Base-by-base conservation (phyloP, 2,329 filamentous ascomycete genomes). In the Paecilomyces dactylethromorphus region DNA sequence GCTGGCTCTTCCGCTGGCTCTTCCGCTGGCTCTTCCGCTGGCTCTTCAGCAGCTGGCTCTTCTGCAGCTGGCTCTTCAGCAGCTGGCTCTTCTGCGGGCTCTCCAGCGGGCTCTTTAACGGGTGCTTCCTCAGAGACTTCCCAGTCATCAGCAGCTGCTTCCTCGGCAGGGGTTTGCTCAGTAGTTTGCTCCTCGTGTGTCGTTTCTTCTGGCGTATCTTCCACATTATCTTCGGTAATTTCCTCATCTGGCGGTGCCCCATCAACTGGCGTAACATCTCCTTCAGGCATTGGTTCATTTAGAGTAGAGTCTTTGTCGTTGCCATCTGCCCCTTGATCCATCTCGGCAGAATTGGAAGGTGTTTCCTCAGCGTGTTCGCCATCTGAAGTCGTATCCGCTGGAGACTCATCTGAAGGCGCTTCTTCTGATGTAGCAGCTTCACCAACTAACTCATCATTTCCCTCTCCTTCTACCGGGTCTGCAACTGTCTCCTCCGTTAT, bases 11-110 rank as follows among this genome's bases (percentile, higher is more conserved):
- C n/a, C n/a, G n/a, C n/a, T n/a, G n/a, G n/a, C n/a, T n/a, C n/a
- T n/a, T n/a, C 11, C n/a, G 31, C 13, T 13, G 51, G 31, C 39
- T 63, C 56, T 0, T 60, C 57, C 13, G 52, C 10, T 13, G 45
- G 13, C 13, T 63, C 62, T 45, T 62, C 65, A 21, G 60, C 31
- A 29, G 51, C 56, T 31, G 24, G 54, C 53, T 57, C 62, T 12
- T 66, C 62, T 3, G 45, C 58, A 21, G 59, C 22, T 24, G 39
- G 50, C 55, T 65, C 59, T 56, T 66, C 62, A 10, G 52, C 58
- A 21, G 59, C n/a, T 33, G 57, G n/a, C 26, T 63, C 58, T 56
- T 59, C 60, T 22, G n/a, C 11, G 26, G 57, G 26, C 6, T 18
- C 62, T 57, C 12, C 62, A 24, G 60, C 32, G 21, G 57, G 26